These are phyloP conservation scores for Nyssa sinensis DNA, from an alignment of 148 eudicot species.

Conservation along the genomic window DNA sequence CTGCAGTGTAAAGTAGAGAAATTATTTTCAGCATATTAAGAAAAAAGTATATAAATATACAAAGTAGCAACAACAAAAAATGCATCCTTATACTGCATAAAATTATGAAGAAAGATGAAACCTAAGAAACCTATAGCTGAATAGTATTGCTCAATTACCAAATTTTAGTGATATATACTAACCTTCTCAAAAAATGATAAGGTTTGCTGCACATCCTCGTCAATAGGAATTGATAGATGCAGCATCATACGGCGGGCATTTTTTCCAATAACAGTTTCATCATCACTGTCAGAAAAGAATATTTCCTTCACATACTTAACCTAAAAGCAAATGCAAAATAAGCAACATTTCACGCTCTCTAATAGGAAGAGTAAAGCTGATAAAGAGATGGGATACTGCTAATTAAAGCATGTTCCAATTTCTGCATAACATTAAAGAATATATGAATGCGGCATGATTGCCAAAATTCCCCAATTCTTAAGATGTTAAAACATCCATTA, in stretches of 20 bases:
- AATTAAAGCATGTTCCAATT: background rate
- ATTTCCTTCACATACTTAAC: constrained; percentile 75
- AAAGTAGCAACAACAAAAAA: constrained; percentile 10
- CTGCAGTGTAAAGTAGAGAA: constrained; percentile 29
- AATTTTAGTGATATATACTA: constrained; percentile 8
- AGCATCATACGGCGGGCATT: constrained; percentile 77
- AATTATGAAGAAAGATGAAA: too few relatives aligned
- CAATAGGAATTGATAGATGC: constrained; percentile 65
- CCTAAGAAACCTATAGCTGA: background rate
- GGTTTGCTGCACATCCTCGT: constrained; percentile 79
- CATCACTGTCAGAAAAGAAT: constrained; percentile 64
- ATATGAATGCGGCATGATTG: too few relatives aligned
- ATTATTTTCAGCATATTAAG: background rate
- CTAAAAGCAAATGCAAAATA: constrained; percentile 42
- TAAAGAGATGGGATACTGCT: background rate
- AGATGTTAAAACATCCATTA: too few relatives aligned
- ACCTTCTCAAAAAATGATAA: constrained; percentile 89
- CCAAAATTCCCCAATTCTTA: too few relatives aligned
- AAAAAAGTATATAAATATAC: background rate
- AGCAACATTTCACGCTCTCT: constrained; percentile 17
- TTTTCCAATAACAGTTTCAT: constrained; percentile 40
- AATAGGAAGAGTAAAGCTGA: background rate
- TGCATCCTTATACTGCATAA: background rate
- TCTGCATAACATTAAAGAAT: background rate
- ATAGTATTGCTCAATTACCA: background rate